A percentile compares a stretch with the other conserved stretches of the same genome.
Evolutionary conservation across 1,139 yeast genomes (phyloP).

Genomic region (Hyphopichia burtonii): DNA sequence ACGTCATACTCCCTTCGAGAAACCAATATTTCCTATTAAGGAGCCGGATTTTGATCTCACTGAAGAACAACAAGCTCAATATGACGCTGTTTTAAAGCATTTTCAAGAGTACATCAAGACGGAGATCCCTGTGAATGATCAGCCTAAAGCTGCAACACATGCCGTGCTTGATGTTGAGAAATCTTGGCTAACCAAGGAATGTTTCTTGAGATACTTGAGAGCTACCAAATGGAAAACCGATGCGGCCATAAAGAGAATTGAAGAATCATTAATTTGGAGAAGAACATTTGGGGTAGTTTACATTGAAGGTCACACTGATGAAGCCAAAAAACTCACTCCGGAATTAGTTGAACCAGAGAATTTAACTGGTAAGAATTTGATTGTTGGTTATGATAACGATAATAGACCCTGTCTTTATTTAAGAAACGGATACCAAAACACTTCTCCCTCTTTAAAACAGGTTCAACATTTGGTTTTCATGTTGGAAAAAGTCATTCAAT

Average conservation of each 20-base stretch:
- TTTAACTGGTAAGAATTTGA: slow-evolving; percentile 84
- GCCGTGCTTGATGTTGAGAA: slow-evolving; percentile 54
- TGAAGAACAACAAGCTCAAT: slow-evolving; percentile 28
- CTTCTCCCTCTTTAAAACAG: slow-evolving; percentile 80
- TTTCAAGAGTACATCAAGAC: slow-evolving; percentile 19
- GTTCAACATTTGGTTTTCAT: slow-evolving; percentile 90
- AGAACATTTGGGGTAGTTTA: slow-evolving; percentile 84
- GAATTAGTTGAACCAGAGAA: slow-evolving; percentile 69
- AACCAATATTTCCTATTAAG: slow-evolving; percentile 36
- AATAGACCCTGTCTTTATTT: slow-evolving; percentile 87
- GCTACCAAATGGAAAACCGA: slow-evolving; percentile 86
- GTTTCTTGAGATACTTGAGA: slow-evolving; percentile 79
- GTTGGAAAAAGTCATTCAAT: slow-evolving; percentile 86
- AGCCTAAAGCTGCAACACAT: slow-evolving; percentile 17
- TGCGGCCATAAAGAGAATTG: slow-evolving; percentile 71
- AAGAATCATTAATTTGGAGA: slow-evolving; percentile 83
- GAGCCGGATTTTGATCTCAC: slow-evolving; percentile 30
- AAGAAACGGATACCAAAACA: slow-evolving; percentile 91
- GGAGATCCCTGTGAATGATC: slow-evolving; percentile 24
- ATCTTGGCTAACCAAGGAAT: slow-evolving; percentile 90
- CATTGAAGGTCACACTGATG: slow-evolving; percentile 40
- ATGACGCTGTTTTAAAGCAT: slow-evolving; percentile 23
- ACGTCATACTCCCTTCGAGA: slow-evolving; percentile 40
- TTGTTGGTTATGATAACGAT: slow-evolving; percentile 85
- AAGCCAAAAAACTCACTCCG: slow-evolving; percentile 51